Conservation (phyloP, 768 basidiomycete species). For the Chalciporus piperatus region DNA sequence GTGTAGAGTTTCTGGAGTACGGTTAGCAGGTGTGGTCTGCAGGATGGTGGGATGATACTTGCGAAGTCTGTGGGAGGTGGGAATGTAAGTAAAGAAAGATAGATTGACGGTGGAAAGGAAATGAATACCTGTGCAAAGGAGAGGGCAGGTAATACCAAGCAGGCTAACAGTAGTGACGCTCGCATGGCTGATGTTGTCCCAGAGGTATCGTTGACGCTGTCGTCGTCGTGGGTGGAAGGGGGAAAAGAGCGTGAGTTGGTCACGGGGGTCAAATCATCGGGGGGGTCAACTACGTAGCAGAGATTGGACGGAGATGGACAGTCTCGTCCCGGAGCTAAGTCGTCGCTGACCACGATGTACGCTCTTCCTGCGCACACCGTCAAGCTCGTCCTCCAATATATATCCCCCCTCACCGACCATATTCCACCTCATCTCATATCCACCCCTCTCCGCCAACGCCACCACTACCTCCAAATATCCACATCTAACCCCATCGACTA, state of each 20-base stretch:
- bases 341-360: constrained; percentile 26
- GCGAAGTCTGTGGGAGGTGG: constrained; percentile 32
- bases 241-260: not conserved
- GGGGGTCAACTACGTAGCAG: constrained; percentile 15
- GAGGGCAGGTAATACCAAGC: constrained; percentile 25
- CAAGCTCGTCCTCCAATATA: constrained; percentile 52
- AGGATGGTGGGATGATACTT: constrained; percentile 29
- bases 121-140: constrained; percentile 33
- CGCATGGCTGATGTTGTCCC: constrained; percentile 22
- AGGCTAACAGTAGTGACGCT: constrained; percentile 31
- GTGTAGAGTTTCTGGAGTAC: constrained; percentile 39
- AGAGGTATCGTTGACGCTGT: not conserved
- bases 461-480: constrained; percentile 57
- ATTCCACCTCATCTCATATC: constrained; percentile 65
- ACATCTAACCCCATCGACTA: constrained; percentile 52
- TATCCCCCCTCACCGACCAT: constrained; percentile 47
- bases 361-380: constrained; percentile 38
- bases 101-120: not conserved
- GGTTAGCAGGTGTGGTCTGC: constrained; percentile 39
- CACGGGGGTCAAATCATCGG: constrained; percentile 4
- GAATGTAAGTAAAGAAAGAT: constrained; percentile 1
- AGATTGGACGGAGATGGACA: no score
- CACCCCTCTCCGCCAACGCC: constrained; percentile 55
- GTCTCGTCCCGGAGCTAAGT: not conserved
- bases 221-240: not conserved